These are phyloP conservation scores for Lactarius sp. DNA, from an alignment of 768 basidiomycete species.

Conservation along the genomic window DNA sequence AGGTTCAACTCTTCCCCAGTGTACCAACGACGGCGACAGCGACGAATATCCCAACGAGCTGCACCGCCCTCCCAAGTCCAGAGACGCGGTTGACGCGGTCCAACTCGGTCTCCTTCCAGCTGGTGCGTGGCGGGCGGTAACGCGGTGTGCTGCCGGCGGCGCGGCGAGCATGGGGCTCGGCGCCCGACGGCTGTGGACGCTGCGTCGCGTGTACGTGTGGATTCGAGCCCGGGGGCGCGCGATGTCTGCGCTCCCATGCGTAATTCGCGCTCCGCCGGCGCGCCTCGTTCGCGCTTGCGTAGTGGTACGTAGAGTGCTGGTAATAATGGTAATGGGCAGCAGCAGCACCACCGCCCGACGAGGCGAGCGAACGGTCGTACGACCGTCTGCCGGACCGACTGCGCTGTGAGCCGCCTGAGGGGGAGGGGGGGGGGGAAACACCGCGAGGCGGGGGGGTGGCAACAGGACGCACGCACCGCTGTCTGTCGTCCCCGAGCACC, in stretches of 20 bases:
- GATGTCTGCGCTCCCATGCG: constrained; percentile 34
- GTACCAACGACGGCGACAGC: constrained; percentile 20
- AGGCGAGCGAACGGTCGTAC: constrained; percentile 33
- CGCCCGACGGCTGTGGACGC: neutral
- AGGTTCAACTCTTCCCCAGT: constrained; percentile 8
- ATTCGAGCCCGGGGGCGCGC: constrained; percentile 20
- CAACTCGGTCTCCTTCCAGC: constrained; percentile 20
- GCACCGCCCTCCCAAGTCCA: constrained; percentile 20
- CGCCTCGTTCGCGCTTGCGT: constrained; percentile 30
- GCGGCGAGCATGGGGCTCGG: neutral
- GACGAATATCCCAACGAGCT: constrained; percentile 21
- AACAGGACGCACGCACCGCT: constrained; percentile 34
- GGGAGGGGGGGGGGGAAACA: too few species aligned
- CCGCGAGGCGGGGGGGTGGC: neutral
- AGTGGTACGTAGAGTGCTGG: constrained; percentile 16
- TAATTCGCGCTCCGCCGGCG: constrained; percentile 36
- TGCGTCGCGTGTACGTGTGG: neutral
- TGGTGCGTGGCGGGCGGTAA: constrained; percentile 17
- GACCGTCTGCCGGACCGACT: constrained; percentile 28
- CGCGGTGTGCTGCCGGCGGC: neutral
- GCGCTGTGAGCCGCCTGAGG: neutral
- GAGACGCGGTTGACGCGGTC: constrained; percentile 21
- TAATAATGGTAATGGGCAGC: neutral
- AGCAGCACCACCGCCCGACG: neutral
- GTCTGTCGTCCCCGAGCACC: constrained; percentile 42